A percentile compares a stretch with the other conserved stretches of the same genome.
Evolutionary conservation across 441 rosid species (phyloP).

Genomic region (Brassica hybrid): DNA sequence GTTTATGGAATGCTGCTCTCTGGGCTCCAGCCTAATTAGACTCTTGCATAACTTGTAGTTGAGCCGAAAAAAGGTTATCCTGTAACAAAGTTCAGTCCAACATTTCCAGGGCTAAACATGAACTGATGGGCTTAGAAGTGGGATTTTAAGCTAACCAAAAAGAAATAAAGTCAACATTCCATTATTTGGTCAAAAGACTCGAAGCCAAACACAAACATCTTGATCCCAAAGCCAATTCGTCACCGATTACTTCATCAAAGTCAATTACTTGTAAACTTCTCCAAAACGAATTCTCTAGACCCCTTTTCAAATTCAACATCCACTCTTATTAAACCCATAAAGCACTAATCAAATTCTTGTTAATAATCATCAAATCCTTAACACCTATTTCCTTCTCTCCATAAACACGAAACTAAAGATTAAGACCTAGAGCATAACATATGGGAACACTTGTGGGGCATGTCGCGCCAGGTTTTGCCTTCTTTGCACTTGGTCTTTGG

Average conservation of each 20-base stretch:
- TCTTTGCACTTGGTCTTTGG: slow-evolving; percentile 46
- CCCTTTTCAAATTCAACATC: background rate
- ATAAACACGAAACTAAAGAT: slow-evolving; percentile 4
- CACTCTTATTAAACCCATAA: slow-evolving; percentile 8
- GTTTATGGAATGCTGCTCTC: background rate
- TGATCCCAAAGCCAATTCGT: slow-evolving; percentile 23
- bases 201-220: slow-evolving; percentile 20
- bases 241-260: slow-evolving; percentile 41
- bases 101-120: background rate
- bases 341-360: slow-evolving; percentile 2
- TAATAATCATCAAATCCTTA: background rate
- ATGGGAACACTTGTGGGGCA: slow-evolving; percentile 79
- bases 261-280: slow-evolving; percentile 5
- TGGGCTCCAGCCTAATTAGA: background rate
- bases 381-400: background rate
- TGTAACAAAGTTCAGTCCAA: background rate
- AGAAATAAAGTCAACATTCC: background rate
- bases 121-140: slow-evolving; percentile 8
- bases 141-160: background rate
- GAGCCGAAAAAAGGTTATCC: background rate
- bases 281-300: slow-evolving; percentile 46
- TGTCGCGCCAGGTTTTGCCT: slow-evolving; percentile 37
- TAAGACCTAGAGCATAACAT: slow-evolving; percentile 21
- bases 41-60: background rate
- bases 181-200: slow-evolving; percentile 34